Conservation (phyloP, 176 grass and related monocot species). For the Avena insularis region DNA sequence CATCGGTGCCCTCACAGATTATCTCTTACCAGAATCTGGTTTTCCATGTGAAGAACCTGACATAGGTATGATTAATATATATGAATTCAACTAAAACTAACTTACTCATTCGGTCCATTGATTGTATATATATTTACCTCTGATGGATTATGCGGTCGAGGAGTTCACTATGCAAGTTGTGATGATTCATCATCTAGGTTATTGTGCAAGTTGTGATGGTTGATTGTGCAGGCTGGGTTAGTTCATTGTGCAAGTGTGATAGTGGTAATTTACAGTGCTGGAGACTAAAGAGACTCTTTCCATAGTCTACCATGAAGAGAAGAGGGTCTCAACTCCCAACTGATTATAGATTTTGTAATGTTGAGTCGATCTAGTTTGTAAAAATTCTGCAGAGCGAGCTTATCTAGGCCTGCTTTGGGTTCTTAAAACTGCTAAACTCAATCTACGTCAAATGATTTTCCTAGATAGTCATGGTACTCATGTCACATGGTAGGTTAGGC, state of each 20-base stretch:
- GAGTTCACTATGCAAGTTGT: neutral
- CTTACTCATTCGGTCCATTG: neutral
- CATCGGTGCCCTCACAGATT: conserved; percentile 65
- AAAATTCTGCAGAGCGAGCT: neutral
- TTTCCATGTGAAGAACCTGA: conserved; percentile 52
- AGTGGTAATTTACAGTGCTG: neutral
- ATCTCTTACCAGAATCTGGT: conserved; percentile 59
- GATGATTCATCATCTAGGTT: neutral
- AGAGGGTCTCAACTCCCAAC: neutral
- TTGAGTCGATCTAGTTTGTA: conserved; percentile 3
- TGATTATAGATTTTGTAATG: neutral
- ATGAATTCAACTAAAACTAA: neutral
- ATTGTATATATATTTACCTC: conserved; percentile 14
- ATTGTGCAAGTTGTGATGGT: conserved; percentile 3
- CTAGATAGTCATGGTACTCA: conserved; percentile 25
- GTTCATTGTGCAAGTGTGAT: neutral
- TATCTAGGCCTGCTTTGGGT: neutral
- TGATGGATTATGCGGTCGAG: neutral
- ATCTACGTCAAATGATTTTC: conserved; percentile 1
- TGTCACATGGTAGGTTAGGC: neutral
- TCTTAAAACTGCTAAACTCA: neutral
- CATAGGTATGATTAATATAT: conserved; percentile 53
- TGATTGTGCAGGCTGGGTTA: neutral
- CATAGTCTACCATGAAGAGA: conserved; percentile 11
- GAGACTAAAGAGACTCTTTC: neutral